phyloP scores from a whole-genome alignment of 805 yeast species.

The Metschnikowia anglica region DNA sequence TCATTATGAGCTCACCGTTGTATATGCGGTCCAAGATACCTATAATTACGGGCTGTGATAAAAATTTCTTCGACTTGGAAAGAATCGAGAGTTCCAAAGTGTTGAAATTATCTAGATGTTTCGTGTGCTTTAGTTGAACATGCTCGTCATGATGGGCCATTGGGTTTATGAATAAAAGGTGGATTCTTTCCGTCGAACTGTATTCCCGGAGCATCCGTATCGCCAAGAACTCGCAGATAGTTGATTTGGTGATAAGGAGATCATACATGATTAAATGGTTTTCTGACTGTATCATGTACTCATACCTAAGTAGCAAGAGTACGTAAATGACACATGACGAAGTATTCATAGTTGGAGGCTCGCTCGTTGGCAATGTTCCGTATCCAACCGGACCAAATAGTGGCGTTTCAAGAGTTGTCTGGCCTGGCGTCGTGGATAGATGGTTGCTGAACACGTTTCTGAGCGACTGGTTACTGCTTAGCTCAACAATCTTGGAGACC shows the following conservation, averaged over 20 bases:
- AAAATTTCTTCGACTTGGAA: slow-evolving; percentile 50
- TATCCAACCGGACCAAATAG: slow-evolving; percentile 21
- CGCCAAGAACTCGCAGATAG: slow-evolving; percentile 53
- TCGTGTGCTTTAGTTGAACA: slow-evolving; percentile 20
- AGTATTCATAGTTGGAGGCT: slow-evolving; percentile 20
- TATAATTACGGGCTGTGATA: slow-evolving; percentile 52
- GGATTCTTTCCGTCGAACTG: slow-evolving; percentile 42
- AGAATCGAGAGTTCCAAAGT: slow-evolving; percentile 53
- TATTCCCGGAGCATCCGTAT: slow-evolving; percentile 49
- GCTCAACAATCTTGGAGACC: slow-evolving; percentile 36
- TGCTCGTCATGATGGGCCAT: slow-evolving; percentile 28
- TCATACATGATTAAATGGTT: slow-evolving; percentile 39
- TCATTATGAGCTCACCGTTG: slow-evolving; percentile 48
- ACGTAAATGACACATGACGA: slow-evolving; percentile 32
- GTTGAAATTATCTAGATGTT: slow-evolving; percentile 32
- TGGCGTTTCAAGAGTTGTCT: slow-evolving; percentile 18
- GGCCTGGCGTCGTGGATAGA: slow-evolving; percentile 6
- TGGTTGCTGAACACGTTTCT: slow-evolving; percentile 30
- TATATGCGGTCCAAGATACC: slow-evolving; percentile 49
- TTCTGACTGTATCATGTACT: slow-evolving; percentile 40
- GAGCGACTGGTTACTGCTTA: slow-evolving; percentile 38
- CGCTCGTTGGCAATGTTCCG: slow-evolving; percentile 9
- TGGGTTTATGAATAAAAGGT: slow-evolving; percentile 48
- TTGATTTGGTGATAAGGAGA: slow-evolving; percentile 44
- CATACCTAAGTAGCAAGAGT: slow-evolving; percentile 36